Evolutionary conservation across 1,139 yeast species (phyloP).

Genomic region (Kodamaea derodonti): DNA sequence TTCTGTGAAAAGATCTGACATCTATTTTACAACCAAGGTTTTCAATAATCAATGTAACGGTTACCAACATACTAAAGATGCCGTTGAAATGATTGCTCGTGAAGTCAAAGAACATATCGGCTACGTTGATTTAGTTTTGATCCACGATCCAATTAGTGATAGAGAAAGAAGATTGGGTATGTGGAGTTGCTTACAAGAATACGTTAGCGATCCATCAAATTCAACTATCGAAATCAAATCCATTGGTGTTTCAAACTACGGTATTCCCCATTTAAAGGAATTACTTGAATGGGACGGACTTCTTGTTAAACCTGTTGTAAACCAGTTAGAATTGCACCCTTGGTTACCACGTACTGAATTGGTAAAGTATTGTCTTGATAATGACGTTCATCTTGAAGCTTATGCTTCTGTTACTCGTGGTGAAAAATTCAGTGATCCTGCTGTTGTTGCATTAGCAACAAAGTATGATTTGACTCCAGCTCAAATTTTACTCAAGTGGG

Average conservation of each 20-base stretch:
- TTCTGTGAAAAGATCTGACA: slow-evolving; percentile 25
- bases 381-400: slow-evolving; percentile 56
- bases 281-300: slow-evolving; percentile 32
- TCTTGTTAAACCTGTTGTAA: slow-evolving; percentile 35
- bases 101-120: slow-evolving; percentile 33
- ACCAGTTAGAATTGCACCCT: slow-evolving; percentile 47
- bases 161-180: slow-evolving; percentile 32
- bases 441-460: slow-evolving; percentile 5
- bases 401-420: slow-evolving; percentile 71
- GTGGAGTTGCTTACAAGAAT: slow-evolving; percentile 41
- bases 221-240: slow-evolving; percentile 27
- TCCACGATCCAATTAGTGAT: slow-evolving; percentile 13
- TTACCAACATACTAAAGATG: slow-evolving; percentile 19
- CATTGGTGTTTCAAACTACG: slow-evolving; percentile 8
- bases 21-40: slow-evolving; percentile 34
- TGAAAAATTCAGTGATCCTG: slow-evolving; percentile 48
- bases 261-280: slow-evolving; percentile 34
- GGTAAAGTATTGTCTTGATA: slow-evolving; percentile 31
- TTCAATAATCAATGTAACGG: slow-evolving; percentile 14
- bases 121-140: slow-evolving; percentile 7
- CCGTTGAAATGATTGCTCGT: slow-evolving; percentile 15
- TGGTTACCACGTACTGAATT: slow-evolving; percentile 40
- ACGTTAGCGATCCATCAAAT: slow-evolving; percentile 25
- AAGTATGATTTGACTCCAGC: slow-evolving; percentile 9
- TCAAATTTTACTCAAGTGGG: slow-evolving; percentile 36